Evolutionary conservation across 495 filamentous ascomycete species (phyloP).

Genomic region (Lentithecium fluviatile): DNA sequence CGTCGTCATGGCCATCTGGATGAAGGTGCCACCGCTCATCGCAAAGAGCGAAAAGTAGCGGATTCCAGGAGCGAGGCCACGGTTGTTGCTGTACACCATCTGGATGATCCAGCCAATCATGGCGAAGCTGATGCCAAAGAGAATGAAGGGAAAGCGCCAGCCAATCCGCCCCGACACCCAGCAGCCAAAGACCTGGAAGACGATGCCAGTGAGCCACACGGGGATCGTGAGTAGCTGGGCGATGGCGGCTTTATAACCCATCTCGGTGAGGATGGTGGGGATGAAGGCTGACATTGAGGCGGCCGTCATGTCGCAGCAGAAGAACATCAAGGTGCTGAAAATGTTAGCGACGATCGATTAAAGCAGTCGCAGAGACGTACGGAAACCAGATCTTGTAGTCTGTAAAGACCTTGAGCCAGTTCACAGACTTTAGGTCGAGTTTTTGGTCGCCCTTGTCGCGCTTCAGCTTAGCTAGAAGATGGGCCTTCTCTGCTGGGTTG

Average conservation of each 20-base stretch:
- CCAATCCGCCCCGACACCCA: slow-evolving; percentile 26
- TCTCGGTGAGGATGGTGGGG: slow-evolving; percentile 33
- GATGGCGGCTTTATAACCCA: slow-evolving; percentile 28
- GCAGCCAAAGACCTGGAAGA: slow-evolving; percentile 20
- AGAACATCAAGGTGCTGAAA: slow-evolving; percentile 27
- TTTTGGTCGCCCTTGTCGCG: slow-evolving; percentile 31
- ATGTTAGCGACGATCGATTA: neutral
- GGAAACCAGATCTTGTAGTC: slow-evolving; percentile 33
- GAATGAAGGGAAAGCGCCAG: slow-evolving; percentile 29
- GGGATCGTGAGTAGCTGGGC: slow-evolving; percentile 34
- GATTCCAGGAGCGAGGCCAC: slow-evolving; percentile 9
- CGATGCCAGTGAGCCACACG: slow-evolving; percentile 26
- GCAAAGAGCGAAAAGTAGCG: slow-evolving; percentile 29
- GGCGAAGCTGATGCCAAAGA: slow-evolving; percentile 18
- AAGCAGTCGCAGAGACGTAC: slow-evolving; percentile 7
- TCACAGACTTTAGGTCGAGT: slow-evolving; percentile 18
- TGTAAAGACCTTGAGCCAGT: slow-evolving; percentile 25
- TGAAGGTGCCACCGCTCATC: slow-evolving; percentile 27
- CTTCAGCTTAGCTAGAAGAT: slow-evolving; percentile 22
- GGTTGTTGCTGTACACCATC: slow-evolving; percentile 7
- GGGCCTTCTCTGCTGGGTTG: slow-evolving; percentile 10
- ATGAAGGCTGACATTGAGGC: slow-evolving; percentile 34
- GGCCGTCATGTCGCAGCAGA: slow-evolving; percentile 35
- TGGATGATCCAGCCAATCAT: slow-evolving; percentile 31
- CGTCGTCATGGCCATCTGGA: slow-evolving; percentile 31